Evolutionary conservation across 164 flowering plant species (phyloP), one percentile per base, ranked within the genome.

Genomic region (Liquidambar formosana): DNA sequence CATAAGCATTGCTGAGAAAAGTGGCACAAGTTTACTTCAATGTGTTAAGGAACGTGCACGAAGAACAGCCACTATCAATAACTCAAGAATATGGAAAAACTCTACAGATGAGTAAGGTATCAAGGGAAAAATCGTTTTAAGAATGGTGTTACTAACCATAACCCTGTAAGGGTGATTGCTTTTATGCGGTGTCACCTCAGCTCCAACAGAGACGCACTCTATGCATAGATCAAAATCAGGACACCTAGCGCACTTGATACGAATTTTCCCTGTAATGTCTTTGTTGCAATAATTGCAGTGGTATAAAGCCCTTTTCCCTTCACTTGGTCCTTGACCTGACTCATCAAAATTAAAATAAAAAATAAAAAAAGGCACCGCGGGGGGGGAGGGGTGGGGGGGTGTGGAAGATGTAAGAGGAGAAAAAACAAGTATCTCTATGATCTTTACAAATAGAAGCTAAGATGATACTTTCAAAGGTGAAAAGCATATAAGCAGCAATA

Each of bases 251-350:
- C 93, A 90, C 63, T 90, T 90, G 49, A 88, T 87, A 5, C 96
- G 91, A 71, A 87, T 82, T 75, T 78, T 87, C 59, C 93, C 93
- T 16, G 93, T 78, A 49, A 90, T 84, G 71, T 90, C 96, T 75
- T 90, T 90, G 68, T 86, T 88, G 83, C 96, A 90, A 73, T 90
- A 87, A 65, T 90, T 88, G 80, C 96, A 90, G 64, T 90, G 93
- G 77, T 87, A 88, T 59, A 84, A 75, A 68, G 95, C 89, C 78
- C 63, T 77, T 74, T 87, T 87, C 75, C 93, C 90, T 45, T 88
- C 93, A 63, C 62, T 69, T 53, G 85, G 67, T 76, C 88, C 93
- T 76, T 80, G 89, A 72, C 83, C 91, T 84, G 75, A 26, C 45
- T 38, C 73, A 28, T 19, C 22, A 25, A 65, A 51, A 59, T 43